Conservation (phyloP, 139 green algal genomes). For the Nannochloris sp. region DNA sequence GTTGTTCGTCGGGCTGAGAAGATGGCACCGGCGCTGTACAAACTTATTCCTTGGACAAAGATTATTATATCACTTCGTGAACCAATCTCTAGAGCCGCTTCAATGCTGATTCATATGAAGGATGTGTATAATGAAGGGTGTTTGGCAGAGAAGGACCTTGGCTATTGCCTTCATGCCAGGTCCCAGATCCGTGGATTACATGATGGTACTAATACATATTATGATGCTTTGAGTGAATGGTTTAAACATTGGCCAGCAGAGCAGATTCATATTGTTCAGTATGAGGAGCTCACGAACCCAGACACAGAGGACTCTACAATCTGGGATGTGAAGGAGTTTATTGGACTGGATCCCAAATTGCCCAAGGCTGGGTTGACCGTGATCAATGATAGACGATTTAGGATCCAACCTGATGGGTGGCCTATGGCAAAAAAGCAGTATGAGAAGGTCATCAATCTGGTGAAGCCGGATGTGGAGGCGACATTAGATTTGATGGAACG, state of each 20-base stretch:
- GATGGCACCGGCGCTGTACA: slow-evolving; percentile 3
- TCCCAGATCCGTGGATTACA: slow-evolving; percentile 1
- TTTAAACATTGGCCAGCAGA: neutral
- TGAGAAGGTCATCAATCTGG: slow-evolving; percentile 6
- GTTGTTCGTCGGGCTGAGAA: slow-evolving; percentile 4
- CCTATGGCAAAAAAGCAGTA: slow-evolving; percentile 7
- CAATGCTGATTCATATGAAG: slow-evolving; percentile 24
- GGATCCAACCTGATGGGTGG: slow-evolving; percentile 11
- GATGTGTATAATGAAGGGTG: slow-evolving; percentile 9
- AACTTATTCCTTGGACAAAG: slow-evolving; percentile 21
- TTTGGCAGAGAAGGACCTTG: neutral
- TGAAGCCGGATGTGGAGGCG: slow-evolving; percentile 4
- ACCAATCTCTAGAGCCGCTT: slow-evolving; percentile 20
- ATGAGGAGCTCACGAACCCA: slow-evolving; percentile 3
- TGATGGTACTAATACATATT: neutral
- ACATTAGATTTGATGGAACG: neutral
- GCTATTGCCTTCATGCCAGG: neutral
- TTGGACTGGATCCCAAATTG: slow-evolving; percentile 3
- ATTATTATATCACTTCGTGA: slow-evolving; percentile 18
- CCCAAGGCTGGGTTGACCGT: neutral
- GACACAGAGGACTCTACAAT: neutral
- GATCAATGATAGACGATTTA: neutral
- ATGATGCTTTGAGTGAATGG: neutral
- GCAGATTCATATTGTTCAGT: slow-evolving; percentile 13
- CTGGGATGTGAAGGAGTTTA: neutral